phyloP scores from a whole-genome alignment of 1,284 basidiomycete genomes.

The Schizopora paradoxa region DNA sequence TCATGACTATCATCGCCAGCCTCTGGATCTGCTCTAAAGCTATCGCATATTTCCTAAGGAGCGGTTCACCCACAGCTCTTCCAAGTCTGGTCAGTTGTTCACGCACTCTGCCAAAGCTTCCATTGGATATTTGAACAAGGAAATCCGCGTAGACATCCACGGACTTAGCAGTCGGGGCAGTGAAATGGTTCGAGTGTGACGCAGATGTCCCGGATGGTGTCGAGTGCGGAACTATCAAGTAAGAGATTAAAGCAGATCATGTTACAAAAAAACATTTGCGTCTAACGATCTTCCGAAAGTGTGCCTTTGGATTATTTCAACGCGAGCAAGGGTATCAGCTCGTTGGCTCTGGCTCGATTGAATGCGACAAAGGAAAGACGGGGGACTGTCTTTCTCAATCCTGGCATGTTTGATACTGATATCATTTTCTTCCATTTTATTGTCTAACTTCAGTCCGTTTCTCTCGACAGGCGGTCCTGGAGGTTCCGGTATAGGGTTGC shows the following conservation, averaged over 20 bases:
- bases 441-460: not conserved
- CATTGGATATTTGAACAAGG: no score
- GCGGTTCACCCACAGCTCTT: no score
- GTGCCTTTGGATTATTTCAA: slow-evolving; percentile 32
- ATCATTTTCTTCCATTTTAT: not conserved
- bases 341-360: slow-evolving; percentile 25
- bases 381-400: slow-evolving; percentile 26
- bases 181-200: not conserved
- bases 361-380: slow-evolving; percentile 23
- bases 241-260: not conserved
- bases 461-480: slow-evolving; percentile 26
- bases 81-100: no score
- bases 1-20: no score
- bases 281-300: slow-evolving; percentile 12
- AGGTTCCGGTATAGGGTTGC: slow-evolving; percentile 13
- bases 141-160: no score
- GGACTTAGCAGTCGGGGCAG: no score
- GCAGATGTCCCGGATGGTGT: not conserved
- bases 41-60: no score
- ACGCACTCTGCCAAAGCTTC: no score
- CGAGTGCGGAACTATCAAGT: not conserved
- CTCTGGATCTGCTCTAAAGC: no score
- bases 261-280: not conserved
- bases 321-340: slow-evolving; percentile 23
- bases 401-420: slow-evolving; percentile 17